Evolutionary conservation across 352 stramenopile species (phyloP).

Genomic region (Phytophthora meadii): DNA sequence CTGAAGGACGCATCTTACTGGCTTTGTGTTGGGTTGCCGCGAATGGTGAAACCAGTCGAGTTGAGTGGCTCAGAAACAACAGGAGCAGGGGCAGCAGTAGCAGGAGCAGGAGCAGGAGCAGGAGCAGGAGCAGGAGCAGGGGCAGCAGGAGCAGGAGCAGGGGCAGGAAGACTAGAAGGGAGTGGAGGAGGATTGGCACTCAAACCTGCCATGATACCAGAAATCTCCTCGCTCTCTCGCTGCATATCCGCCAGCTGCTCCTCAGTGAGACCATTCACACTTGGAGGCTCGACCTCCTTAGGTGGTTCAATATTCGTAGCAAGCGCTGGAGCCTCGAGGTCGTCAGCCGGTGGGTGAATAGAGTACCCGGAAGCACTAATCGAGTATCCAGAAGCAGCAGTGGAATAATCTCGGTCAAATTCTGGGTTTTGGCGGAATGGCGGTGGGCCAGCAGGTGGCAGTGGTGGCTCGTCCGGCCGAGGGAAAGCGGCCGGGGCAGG

Average conservation of each 20-base stretch:
- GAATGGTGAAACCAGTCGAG: slow-evolving; percentile 37
- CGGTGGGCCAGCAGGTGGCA: slow-evolving; percentile 31
- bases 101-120: no score
- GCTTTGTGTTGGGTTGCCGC: slow-evolving; percentile 27
- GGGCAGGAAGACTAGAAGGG: neutral
- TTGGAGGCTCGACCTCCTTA: slow-evolving; percentile 10
- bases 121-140: neutral
- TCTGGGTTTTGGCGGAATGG: slow-evolving; percentile 45
- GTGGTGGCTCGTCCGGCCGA: slow-evolving; percentile 26
- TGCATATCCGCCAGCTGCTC: slow-evolving; percentile 29
- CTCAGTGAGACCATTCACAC: slow-evolving; percentile 5
- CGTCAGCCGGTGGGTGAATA: slow-evolving; percentile 31
- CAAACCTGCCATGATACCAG: slow-evolving; percentile 35
- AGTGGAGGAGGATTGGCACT: slow-evolving; percentile 10
- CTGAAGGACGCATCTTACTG: slow-evolving; percentile 19
- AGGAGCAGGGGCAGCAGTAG: neutral
- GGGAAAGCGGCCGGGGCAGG: neutral
- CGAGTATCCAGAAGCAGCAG: slow-evolving; percentile 30
- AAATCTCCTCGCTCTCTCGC: slow-evolving; percentile 33
- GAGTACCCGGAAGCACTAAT: slow-evolving; percentile 31
- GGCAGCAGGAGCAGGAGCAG: no score
- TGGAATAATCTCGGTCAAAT: slow-evolving; percentile 28
- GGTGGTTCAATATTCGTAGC: slow-evolving; percentile 23
- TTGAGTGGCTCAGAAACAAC: slow-evolving; percentile 7
- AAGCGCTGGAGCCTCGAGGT: slow-evolving; percentile 35